Base-by-base conservation (phyloP, 1,284 basidiomycete genomes). In the Anthracocystis panici-leucophaei region DNA sequence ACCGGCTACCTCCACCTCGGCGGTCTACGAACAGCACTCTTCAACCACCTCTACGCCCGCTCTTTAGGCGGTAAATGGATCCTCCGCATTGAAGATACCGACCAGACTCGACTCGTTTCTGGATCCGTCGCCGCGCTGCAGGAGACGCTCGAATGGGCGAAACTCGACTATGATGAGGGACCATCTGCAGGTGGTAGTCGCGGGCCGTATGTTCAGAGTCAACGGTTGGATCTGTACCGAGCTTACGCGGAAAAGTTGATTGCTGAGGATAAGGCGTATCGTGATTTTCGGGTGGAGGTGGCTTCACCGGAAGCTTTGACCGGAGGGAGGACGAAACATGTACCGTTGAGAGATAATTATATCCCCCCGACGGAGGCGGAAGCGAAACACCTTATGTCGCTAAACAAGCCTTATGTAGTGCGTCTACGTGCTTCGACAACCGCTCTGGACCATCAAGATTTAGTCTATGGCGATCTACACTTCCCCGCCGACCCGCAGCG, bases 1-100 rank as follows among this genome's bases (percentile, higher is more conserved):
- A 99, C 97, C 0, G 96, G 97, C 3, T 89, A 91, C 50, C 88
- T 99, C 2, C 96, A 99, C 86, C 90, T 99, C 1, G 96, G 96
- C 2, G 96, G 97, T 0, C 89, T 99, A n/a, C 88, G 97, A 20
- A 99, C 95, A 52, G 97, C 95, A 0, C 88, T 99, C 4, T 95
- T 95, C 87, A 99, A 99, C 84, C 90, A 97, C 82, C 87, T 98
- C 0, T 91, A 92, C 64, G 93, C 95, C 1, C 89, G 89, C 77
- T 93, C 92, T 82, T 88, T 90, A 29, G 90, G 90, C 2, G 95
- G 95, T 2, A 91, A 91, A 81, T 97, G 93, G 92, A 90, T 97
- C 38, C 87, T 98, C 66, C 88, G 97, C 40, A 91, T 99, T 48
- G 96, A 99, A 85, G 97, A 99, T 85, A 99, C 97, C 0, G 96